These are phyloP conservation scores for Juncus inflexus DNA, from an alignment of 176 grass and related monocot genomes.

Conservation along the genomic window DNA sequence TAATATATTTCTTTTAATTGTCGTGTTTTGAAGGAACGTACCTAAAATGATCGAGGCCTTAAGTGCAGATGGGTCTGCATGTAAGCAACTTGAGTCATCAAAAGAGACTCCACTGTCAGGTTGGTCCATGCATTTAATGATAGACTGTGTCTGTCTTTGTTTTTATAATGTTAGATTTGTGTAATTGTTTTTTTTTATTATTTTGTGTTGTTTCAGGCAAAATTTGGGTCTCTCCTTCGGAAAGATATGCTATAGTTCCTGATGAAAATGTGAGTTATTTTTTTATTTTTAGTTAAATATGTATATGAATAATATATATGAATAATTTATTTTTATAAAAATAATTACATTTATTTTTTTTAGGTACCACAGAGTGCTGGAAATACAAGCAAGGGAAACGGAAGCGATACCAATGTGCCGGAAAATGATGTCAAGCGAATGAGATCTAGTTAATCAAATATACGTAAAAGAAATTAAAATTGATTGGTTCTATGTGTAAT, in stretches of 20 bases:
- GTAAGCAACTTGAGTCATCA: constrained; percentile 72
- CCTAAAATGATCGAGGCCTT: constrained; percentile 76
- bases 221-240: constrained; percentile 84
- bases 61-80: constrained; percentile 68
- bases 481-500: not conserved
- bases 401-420: constrained; percentile 63
- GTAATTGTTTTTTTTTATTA: not conserved
- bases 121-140: constrained; percentile 25
- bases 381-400: constrained; percentile 40
- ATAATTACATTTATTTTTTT: constrained; percentile 9
- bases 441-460: constrained; percentile 36
- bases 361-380: constrained; percentile 43
- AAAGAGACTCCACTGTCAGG: constrained; percentile 51
- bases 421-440: constrained; percentile 87
- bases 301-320: constrained; percentile 1
- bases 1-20: too few relatives aligned
- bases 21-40: constrained; percentile 55
- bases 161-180: not conserved
- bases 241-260: constrained; percentile 98
- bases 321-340: constrained; percentile 14
- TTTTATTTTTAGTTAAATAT: too few relatives aligned
- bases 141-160: not conserved
- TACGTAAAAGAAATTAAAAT: too few relatives aligned
- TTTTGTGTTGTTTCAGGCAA: constrained; percentile 52
- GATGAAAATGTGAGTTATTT: constrained; percentile 69